Evolutionary conservation across 2,329 filamentous ascomycete genomes (phyloP), one percentile per base, ranked within the genome.

Genomic region (Botryosphaeria agaves): DNA sequence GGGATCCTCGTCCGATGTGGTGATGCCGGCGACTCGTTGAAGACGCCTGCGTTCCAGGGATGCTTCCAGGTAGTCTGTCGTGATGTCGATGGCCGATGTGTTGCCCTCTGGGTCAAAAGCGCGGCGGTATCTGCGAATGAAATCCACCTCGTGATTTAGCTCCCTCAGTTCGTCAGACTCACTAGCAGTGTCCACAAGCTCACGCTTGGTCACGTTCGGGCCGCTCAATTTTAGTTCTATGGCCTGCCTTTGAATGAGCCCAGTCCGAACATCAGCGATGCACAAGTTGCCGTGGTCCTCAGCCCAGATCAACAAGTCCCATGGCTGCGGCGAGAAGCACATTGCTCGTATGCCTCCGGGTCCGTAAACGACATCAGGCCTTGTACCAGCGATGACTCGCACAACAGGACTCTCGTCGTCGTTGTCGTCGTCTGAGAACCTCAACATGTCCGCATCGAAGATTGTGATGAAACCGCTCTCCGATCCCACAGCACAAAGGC

Each of bases 221-320:
- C 31, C 14, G 23, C 33, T 31, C 20, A 32, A 26, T 39, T 74
- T 67, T 25, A 87, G 61, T 17, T 67, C 57, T 18, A 89, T 59
- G 18, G 78, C 65, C 47, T 89, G 81, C 27, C 75, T 71, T 30
- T 70, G 64, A 28, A 66, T 59, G 37, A 82, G 73, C 14, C 74
- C 69, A 40, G 62, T 68, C 18, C 80, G 67, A 29, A 81, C 56
- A 50, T 89, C 81, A 4, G 76, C 76, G 23, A 87, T 62, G 21
- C 78, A 81, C 11, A 85, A 62, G 33, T 73, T 65, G 3, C 76
- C 79, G 38, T 80, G 76, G 43, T 93, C 81, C 52, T 98, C 89
- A 6, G 84, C 81, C 85, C 89, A 95, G 5, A 91, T 79, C 24
- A 98, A 60, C 12, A 98, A 68, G 47, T 94, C 87, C 62, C 77